A percentile compares a stretch with the other conserved stretches of the same genome.
Conservation (phyloP, 345 rosid genomes). For the Psidium friedrichsthalianum region DNA sequence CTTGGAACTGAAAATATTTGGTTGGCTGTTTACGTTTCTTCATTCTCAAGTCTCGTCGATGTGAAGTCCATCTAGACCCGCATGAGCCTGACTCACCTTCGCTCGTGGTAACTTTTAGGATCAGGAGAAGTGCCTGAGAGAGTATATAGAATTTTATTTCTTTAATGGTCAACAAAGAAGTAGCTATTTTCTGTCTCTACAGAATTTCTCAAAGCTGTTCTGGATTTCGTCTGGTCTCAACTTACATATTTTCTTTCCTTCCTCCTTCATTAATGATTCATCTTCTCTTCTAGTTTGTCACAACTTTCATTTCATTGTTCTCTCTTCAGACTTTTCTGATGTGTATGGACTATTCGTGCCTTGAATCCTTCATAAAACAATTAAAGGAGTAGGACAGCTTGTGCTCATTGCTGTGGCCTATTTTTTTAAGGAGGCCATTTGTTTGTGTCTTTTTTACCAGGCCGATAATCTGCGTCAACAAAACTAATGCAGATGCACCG, state of each 20-base stretch:
- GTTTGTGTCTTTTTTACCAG: slow-evolving; percentile 12
- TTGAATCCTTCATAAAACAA: not conserved
- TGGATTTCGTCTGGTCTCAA: not conserved
- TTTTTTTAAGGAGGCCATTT: not conserved
- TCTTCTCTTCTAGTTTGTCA: not conserved
- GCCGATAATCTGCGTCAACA: slow-evolving; percentile 74
- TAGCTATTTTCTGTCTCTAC: not conserved
- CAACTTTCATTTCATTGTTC: not conserved
- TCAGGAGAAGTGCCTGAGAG: not conserved
- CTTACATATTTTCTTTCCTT: not conserved
- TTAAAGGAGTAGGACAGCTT: not conserved
- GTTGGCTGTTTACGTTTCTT: not conserved
- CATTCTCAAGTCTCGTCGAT: not conserved
- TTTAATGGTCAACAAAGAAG: not conserved
- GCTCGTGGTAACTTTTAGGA: not conserved
- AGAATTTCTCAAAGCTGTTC: not conserved
- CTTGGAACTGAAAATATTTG: not conserved
- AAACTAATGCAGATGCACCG: slow-evolving; percentile 62
- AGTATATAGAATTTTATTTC: not conserved
- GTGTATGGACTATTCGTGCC: not conserved
- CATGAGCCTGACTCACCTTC: not conserved
- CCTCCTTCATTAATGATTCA: not conserved
- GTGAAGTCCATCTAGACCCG: not conserved
- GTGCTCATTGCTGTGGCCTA: not conserved
- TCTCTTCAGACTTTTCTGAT: not conserved